Evolutionary conservation across 192 early-diverging fungal genomes (phyloP), one percentile per base, ranked within the genome.

Genomic region (Chytriomyces hyalinus): DNA sequence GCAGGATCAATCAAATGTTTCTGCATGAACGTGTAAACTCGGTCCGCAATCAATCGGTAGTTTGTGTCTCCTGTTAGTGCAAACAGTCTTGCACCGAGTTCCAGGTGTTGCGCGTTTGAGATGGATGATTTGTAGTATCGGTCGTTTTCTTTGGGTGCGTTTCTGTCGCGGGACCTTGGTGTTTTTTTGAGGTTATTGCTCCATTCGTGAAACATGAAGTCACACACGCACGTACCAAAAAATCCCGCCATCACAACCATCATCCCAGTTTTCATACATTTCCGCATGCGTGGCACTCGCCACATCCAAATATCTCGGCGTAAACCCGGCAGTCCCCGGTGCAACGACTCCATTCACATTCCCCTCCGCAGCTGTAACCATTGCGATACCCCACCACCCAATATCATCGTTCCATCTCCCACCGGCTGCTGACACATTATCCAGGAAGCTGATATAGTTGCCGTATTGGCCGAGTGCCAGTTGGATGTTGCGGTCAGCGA

Each of bases 381-480:
- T 73, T 59, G 77, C 68, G 22, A 84, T 17, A 2, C 64, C 82
- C 85, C 85, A 86, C 85, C 85, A 87, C 2, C 49, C 67, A 24
- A 87, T 81, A 67, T 87, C 85, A 60, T 87, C 83, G 70, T 84
- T 84, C 85, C 83, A 84, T 64, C 68, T 80, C 5, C 81, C 81
- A 13, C 28, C 22, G 1, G 75, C 53, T 26, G 73, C 77, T 8
- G 60, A 77, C 4, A 76, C 26, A 26, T 75, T 10, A 43, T n/a
- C 45, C 8, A 44, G 26, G 24, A 24, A 24, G 11, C 64, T 65
- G n/a, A 76, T 24, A 44, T 49, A 76, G 45, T 76, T 51, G 10
- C 49, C 65, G 17, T 76, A 11, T 8, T 28, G 9, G 11, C 65
- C 53, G 13, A 45, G 15, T 7, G 62, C 61, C 13, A 77, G 49